These are phyloP conservation scores for Penicillium psychrofluorescens DNA, from an alignment of 495 filamentous ascomycete genomes.

Conservation along the genomic window DNA sequence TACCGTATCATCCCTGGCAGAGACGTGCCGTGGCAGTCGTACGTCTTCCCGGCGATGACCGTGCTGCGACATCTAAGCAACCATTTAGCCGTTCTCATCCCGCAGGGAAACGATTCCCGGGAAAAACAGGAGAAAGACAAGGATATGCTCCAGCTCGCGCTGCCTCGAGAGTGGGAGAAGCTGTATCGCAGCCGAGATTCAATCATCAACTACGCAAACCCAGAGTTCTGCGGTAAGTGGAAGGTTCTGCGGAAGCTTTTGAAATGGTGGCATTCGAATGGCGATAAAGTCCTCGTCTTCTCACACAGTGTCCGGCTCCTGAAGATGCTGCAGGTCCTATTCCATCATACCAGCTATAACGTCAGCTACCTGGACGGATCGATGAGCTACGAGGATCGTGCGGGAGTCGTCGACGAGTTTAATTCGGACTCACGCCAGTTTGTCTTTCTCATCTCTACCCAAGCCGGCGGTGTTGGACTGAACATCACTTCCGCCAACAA, in stretches of 20 bases:
- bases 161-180: conserved; percentile 70
- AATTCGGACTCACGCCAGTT: conserved; percentile 85
- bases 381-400: conserved; percentile 79
- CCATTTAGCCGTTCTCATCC: conserved; percentile 85
- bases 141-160: conserved; percentile 63
- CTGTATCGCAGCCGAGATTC: conserved; percentile 71
- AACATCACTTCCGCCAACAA: conserved; percentile 99
- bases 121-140: conserved; percentile 83
- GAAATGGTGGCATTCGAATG: conserved; percentile 79
- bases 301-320: conserved; percentile 81
- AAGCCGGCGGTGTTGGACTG: conserved; percentile 80
- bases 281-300: conserved; percentile 93
- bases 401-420: conserved; percentile 77
- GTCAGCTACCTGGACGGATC: conserved; percentile 85
- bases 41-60: conserved; percentile 80
- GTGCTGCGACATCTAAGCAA: conserved; percentile 83
- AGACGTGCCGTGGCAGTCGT: conserved; percentile 57
- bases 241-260: conserved; percentile 82
- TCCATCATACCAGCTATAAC: conserved; percentile 84
- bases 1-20: conserved; percentile 49
- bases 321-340: conserved; percentile 78
- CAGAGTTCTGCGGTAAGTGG: conserved; percentile 97
- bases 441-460: conserved; percentile 92
- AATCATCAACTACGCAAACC: conserved; percentile 76
- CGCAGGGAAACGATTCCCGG: conserved; percentile 52